A percentile compares a stretch with the other conserved stretches of the same genome.
phyloP scores from a whole-genome alignment of 768 basidiomycete species.

The Tephrocybe sp. region DNA sequence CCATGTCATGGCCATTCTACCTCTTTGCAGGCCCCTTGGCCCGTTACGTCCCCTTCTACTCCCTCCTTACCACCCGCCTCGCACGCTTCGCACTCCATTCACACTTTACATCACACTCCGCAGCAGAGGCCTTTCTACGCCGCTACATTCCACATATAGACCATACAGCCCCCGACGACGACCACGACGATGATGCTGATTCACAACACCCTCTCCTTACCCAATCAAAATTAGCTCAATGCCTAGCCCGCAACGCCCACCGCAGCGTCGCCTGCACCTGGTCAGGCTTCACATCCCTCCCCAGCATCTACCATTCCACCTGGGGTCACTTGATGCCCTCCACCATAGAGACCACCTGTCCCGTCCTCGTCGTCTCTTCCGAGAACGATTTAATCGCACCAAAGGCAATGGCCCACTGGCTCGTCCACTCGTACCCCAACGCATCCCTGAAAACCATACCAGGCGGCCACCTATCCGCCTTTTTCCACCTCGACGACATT shows the following conservation, averaged over 20 bases:
- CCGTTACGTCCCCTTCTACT: conserved; percentile 37
- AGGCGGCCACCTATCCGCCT: conserved; percentile 48
- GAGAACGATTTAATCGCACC: conserved; percentile 41
- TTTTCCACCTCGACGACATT: conserved; percentile 45
- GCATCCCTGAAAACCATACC: conserved; percentile 35
- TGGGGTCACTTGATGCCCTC: conserved; percentile 48
- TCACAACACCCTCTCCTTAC: too few species aligned
- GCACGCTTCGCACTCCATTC: conserved; percentile 27
- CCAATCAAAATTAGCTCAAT: too few species aligned
- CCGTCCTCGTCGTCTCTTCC: conserved; percentile 44
- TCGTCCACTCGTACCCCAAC: conserved; percentile 46
- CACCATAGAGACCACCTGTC: conserved; percentile 42
- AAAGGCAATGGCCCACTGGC: conserved; percentile 43
- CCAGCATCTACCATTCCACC: conserved; percentile 42
- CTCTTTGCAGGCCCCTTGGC: conserved; percentile 44
- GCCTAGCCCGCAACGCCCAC: conserved; percentile 36
- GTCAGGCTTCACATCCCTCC: conserved; percentile 48
- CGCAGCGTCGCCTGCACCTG: conserved; percentile 49
- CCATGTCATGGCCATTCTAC: conserved; percentile 47
- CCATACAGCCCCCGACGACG: conserved; percentile 28
- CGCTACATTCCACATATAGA: background rate
- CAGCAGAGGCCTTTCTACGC: conserved; percentile 42
- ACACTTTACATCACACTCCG: conserved; percentile 35
- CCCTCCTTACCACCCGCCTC: conserved; percentile 31
- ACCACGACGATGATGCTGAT: too few species aligned